phyloP scores from a whole-genome alignment of 2,329 filamentous ascomycete genomes.

The Fusarium scirpi region DNA sequence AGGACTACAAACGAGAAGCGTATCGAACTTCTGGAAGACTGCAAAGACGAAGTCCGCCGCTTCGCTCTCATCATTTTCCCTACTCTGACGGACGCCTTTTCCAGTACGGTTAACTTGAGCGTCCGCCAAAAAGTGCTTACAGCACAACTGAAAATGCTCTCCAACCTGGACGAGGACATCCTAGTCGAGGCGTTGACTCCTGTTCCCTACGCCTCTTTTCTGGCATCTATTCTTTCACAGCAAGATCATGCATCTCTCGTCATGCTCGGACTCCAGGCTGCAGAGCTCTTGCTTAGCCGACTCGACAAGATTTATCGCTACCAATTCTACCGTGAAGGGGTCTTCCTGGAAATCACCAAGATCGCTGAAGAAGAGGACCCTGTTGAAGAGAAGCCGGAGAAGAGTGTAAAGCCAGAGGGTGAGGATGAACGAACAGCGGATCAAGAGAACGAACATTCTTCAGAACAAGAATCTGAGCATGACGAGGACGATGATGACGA shows the following conservation, averaged over 20 bases:
- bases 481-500: conserved; percentile 49
- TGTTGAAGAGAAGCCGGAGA: conserved; percentile 32
- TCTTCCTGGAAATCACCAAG: conserved; percentile 90
- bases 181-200: conserved; percentile 86
- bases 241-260: conserved; percentile 92
- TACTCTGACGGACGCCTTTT: conserved; percentile 95
- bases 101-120: conserved; percentile 94
- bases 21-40: conserved; percentile 82
- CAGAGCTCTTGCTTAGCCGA: conserved; percentile 86
- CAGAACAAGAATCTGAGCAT: conserved; percentile 48
- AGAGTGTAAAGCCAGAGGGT: conserved; percentile 31
- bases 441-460: conserved; percentile 47
- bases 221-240: conserved; percentile 94
- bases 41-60: conserved; percentile 86
- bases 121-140: conserved; percentile 95
- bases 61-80: conserved; percentile 95
- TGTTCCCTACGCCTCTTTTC: conserved; percentile 94
- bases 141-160: conserved; percentile 98
- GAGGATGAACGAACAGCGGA: conserved; percentile 48
- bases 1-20: conserved; percentile 80
- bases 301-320: conserved; percentile 91
- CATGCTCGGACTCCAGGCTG: conserved; percentile 86
- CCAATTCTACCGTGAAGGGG: conserved; percentile 96
- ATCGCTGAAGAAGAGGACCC: conserved; percentile 68
- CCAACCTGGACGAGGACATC: conserved; percentile 87